Percentiles rank a stretch among this genome's conserved stretches.
Conservation (phyloP, 1,284 basidiomycete species). For the Marasmius fiardii region DNA sequence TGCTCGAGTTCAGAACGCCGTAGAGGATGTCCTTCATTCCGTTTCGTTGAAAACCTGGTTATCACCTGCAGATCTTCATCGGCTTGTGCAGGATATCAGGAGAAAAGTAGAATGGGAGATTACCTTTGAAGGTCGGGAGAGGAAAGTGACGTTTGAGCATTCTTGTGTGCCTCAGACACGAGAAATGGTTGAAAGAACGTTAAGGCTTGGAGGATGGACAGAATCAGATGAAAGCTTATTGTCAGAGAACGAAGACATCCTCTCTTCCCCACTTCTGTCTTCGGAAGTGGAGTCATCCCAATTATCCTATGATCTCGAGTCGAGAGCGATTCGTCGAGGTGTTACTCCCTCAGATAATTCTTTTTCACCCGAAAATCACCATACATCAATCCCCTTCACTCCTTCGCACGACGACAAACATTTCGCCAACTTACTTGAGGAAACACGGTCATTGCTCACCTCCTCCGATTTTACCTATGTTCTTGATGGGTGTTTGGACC, state of each 20-base stretch:
- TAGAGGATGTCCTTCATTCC: slow-evolving; percentile 67
- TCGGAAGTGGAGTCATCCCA: neutral
- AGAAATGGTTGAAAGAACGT: slow-evolving; percentile 9
- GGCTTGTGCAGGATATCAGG: slow-evolving; percentile 68
- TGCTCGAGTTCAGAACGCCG: slow-evolving; percentile 66
- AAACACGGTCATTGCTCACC: slow-evolving; percentile 63
- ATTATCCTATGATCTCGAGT: neutral
- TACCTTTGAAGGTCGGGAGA: slow-evolving; percentile 25
- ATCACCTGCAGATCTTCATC: slow-evolving; percentile 62
- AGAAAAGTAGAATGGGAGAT: slow-evolving; percentile 70
- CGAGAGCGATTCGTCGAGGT: neutral
- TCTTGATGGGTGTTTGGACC: slow-evolving; percentile 66
- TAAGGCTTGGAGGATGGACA: slow-evolving; percentile 8
- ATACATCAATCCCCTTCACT: slow-evolving; percentile 17
- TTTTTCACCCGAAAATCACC: neutral
- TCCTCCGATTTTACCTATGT: slow-evolving; percentile 71
- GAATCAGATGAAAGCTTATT: neutral
- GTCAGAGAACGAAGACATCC: neutral
- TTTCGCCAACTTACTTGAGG: slow-evolving; percentile 64
- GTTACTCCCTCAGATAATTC: neutral
- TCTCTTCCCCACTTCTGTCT: neutral
- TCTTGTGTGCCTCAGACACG: slow-evolving; percentile 4
- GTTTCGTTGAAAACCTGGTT: slow-evolving; percentile 79
- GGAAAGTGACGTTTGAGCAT: slow-evolving; percentile 3
- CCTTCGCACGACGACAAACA: slow-evolving; percentile 37